Evolutionary conservation across 176 grass and related monocot genomes (phyloP).

Genomic region (Tillandsia leiboldiana): DNA sequence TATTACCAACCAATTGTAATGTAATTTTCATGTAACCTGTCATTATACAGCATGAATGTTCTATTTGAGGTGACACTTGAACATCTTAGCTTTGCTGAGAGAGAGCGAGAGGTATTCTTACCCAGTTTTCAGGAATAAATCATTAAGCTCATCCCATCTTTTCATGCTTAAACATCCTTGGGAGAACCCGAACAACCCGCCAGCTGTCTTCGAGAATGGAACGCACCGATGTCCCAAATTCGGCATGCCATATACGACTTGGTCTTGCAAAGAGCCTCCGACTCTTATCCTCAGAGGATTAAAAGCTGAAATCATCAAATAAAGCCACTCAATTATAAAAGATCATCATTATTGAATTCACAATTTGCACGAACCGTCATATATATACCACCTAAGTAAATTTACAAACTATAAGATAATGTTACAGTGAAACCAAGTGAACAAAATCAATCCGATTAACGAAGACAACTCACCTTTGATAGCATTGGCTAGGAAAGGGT

Average conservation of each 20-base stretch:
- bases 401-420: too few species aligned
- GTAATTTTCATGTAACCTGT: too few species aligned
- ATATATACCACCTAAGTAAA: too few species aligned
- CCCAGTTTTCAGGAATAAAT: conserved; percentile 69
- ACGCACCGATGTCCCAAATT: conserved; percentile 54
- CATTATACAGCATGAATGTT: too few species aligned
- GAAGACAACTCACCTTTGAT: conserved; percentile 47
- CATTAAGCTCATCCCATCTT: conserved; percentile 88
- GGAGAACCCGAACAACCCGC: conserved; percentile 89
- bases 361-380: too few species aligned
- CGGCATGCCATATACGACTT: conserved; percentile 66
- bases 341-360: too few species aligned
- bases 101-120: conserved; percentile 15
- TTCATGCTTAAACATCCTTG: conserved; percentile 85
- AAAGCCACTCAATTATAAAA: background rate
- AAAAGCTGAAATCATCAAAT: conserved; percentile 45
- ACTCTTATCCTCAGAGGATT: conserved; percentile 71
- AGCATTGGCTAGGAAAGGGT: conserved; percentile 74
- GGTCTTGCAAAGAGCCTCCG: conserved; percentile 95
- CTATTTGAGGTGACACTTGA: background rate
- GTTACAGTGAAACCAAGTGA: background rate
- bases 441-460: conserved; percentile 5
- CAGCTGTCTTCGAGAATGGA: conserved; percentile 48
- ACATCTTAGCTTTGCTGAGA: background rate
- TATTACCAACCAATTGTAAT: too few species aligned